These are phyloP conservation scores for Daedaleopsis sinensis DNA, from an alignment of 768 basidiomycete genomes.

Conservation along the genomic window DNA sequence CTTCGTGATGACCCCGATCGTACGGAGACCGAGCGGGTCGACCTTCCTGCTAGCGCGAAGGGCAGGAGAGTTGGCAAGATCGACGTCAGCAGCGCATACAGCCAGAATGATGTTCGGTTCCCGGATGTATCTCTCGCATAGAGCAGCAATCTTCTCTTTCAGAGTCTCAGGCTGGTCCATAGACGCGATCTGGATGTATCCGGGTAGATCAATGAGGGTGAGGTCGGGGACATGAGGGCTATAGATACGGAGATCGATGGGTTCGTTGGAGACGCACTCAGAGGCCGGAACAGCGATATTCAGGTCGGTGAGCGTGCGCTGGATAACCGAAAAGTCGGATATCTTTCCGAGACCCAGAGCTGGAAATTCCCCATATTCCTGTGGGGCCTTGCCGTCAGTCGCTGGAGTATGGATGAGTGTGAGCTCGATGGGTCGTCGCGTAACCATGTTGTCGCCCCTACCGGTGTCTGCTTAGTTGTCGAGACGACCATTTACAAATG, in stretches of 20 bases:
- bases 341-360: slow-evolving; percentile 87
- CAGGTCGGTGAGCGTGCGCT: slow-evolving; percentile 90
- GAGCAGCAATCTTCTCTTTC: slow-evolving; percentile 85
- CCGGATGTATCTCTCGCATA: slow-evolving; percentile 98
- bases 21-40: slow-evolving; percentile 92
- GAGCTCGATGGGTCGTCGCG: slow-evolving; percentile 95
- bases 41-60: slow-evolving; percentile 91
- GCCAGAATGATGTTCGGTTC: slow-evolving; percentile 99
- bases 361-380: slow-evolving; percentile 95
- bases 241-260: slow-evolving; percentile 96
- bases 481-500: background rate
- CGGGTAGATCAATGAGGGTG: slow-evolving; percentile 95
- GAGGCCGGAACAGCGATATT: slow-evolving; percentile 91
- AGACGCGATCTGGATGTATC: slow-evolving; percentile 93
- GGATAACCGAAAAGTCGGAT: slow-evolving; percentile 88
- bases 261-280: slow-evolving; percentile 91
- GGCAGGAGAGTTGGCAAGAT: slow-evolving; percentile 97
- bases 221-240: slow-evolving; percentile 96
- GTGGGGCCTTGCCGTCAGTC: slow-evolving; percentile 52
- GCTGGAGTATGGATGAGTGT: slow-evolving; percentile 92
- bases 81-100: slow-evolving; percentile 97
- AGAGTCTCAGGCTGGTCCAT: slow-evolving; percentile 94
- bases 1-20: slow-evolving; percentile 98
- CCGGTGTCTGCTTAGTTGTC: slow-evolving; percentile 3
- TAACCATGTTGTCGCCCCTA: slow-evolving; percentile 99